Percentiles rank a stretch among this genome's conserved stretches.
These are phyloP conservation scores for Nitzschia inconspicua DNA, from an alignment of 108 stramenopile genomes.

Conservation along the genomic window DNA sequence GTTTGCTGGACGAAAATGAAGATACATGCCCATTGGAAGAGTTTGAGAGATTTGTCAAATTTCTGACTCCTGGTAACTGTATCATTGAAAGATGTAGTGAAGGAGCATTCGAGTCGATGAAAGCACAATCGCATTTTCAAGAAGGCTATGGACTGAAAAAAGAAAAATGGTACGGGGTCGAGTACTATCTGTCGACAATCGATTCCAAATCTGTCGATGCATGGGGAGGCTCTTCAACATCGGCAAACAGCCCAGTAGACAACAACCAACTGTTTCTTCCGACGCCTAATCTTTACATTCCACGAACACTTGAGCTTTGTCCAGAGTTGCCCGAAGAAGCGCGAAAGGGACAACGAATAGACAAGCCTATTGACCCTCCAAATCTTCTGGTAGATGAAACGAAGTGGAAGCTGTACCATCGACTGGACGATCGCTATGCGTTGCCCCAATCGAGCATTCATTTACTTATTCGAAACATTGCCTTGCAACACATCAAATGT, in stretches of 20 bases:
- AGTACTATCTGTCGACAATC: conserved; percentile 62
- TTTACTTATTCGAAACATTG: conserved; percentile 59
- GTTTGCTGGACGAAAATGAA: conserved; percentile 60
- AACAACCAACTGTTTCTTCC: conserved; percentile 47
- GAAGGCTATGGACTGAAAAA: conserved; percentile 35
- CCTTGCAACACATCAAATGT: conserved; percentile 36
- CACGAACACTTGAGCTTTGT: conserved; percentile 66
- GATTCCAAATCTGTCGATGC: conserved; percentile 11
- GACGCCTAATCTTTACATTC: conserved; percentile 68
- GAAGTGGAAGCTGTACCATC: conserved; percentile 72
- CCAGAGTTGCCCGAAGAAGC: conserved; percentile 72
- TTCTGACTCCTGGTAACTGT: conserved; percentile 58
- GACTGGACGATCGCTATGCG: conserved; percentile 85
- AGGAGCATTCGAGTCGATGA: conserved; percentile 60
- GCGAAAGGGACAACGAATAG: conserved; percentile 59
- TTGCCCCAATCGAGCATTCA: conserved; percentile 66
- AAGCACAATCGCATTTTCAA: conserved; percentile 6
- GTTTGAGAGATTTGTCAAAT: conserved; percentile 35
- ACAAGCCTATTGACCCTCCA: conserved; percentile 75
- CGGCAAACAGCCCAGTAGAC: not conserved
- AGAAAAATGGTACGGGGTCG: conserved; percentile 81
- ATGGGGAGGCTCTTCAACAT: conserved; percentile 32
- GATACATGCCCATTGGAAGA: conserved; percentile 54
- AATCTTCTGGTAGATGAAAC: conserved; percentile 50
- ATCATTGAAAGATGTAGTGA: conserved; percentile 81